Conservation (phyloP, 2,329 filamentous ascomycete genomes). For the Elsinoe necatrix region DNA sequence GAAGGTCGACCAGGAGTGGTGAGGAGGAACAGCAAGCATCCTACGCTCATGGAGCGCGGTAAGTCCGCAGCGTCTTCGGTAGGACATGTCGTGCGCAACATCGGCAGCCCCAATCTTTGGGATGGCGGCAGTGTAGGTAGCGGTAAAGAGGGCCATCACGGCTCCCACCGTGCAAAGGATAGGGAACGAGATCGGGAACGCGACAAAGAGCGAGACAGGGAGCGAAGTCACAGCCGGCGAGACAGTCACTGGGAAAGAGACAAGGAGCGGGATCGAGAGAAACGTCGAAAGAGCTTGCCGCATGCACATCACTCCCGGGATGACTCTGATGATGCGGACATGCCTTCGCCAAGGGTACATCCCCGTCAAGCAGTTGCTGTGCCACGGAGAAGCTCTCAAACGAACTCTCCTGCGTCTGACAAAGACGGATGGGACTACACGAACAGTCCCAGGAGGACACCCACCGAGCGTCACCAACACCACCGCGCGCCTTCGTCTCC, state of each 20-base stretch:
- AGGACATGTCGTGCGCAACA: conserved; percentile 29
- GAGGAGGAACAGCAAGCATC: conserved; percentile 31
- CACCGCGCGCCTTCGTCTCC: conserved; percentile 20
- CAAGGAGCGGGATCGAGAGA: conserved; percentile 16
- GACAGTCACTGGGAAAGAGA: conserved; percentile 18
- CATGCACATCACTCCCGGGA: conserved; percentile 23
- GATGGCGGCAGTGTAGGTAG: conserved; percentile 22
- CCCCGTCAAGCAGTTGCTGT: conserved; percentile 14
- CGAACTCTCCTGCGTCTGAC: conserved; percentile 13
- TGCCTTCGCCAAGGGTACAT: conserved; percentile 15
- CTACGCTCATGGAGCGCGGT: conserved; percentile 27
- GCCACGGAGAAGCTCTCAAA: conserved; percentile 13
- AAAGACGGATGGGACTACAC: conserved; percentile 1
- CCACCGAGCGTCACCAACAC: conserved; percentile 24
- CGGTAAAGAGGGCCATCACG: conserved; percentile 1
- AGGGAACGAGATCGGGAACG: background rate
- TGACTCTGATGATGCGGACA: conserved; percentile 18
- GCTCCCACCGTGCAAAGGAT: conserved; percentile 12
- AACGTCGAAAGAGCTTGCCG: conserved; percentile 18
- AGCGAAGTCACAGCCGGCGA: conserved; percentile 13
- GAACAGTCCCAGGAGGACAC: conserved; percentile 20
- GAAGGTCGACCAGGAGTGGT: conserved; percentile 37
- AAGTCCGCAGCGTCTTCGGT: conserved; percentile 30
- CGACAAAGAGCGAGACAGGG: conserved; percentile 21
- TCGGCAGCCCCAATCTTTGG: conserved; percentile 31